These are phyloP conservation scores for Suillus alpinus DNA, from an alignment of 768 basidiomycete genomes.

Conservation along the genomic window DNA sequence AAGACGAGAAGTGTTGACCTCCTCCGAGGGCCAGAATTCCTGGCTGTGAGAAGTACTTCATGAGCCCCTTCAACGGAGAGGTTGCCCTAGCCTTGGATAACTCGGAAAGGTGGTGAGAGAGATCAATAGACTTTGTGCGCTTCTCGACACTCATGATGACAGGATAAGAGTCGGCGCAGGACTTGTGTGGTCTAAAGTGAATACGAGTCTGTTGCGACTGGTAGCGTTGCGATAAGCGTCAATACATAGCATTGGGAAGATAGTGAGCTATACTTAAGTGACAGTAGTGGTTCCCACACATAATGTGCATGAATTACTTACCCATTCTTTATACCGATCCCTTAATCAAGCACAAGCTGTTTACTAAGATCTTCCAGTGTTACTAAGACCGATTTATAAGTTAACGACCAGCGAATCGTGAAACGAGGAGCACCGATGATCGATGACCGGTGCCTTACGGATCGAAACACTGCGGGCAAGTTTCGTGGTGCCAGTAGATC, in stretches of 20 bases:
- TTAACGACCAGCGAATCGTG: neutral
- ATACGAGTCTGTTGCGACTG: neutral
- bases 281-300: neutral
- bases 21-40: conserved; percentile 66
- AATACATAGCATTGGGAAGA: neutral
- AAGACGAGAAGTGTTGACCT: conserved; percentile 38
- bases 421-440: no score
- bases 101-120: conserved; percentile 70
- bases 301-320: neutral
- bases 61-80: conserved; percentile 66
- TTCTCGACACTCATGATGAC: conserved; percentile 32
- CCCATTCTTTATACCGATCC: neutral
- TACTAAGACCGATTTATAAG: neutral
- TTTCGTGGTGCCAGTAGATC: neutral
- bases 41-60: conserved; percentile 54
- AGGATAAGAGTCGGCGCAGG: neutral
- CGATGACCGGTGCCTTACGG: neutral
- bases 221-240: neutral
- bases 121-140: conserved; percentile 51
- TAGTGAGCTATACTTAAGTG: neutral
- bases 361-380: neutral
- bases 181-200: neutral
- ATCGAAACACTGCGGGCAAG: neutral
- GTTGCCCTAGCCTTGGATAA: conserved; percentile 44
- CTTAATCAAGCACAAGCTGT: no score